Percentiles rank a stretch among this genome's conserved stretches.
These are phyloP conservation scores for Trichomonas vaginalis DNA, from an alignment of 208 protist genomes.

Conservation along the genomic window DNA sequence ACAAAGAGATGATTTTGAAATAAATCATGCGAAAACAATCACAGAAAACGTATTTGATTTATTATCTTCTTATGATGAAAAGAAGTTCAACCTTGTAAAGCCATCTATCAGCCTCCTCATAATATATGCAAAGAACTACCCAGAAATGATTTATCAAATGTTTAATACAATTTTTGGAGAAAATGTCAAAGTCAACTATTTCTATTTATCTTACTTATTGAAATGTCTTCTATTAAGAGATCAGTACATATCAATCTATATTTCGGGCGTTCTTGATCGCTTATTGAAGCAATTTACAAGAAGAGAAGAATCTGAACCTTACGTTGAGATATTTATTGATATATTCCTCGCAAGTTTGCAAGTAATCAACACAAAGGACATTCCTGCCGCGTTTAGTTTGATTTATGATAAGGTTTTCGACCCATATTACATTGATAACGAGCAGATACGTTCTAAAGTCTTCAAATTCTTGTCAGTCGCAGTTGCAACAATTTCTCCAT, in stretches of 20 bases:
- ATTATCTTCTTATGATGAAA: not conserved
- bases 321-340: not conserved
- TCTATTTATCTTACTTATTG: not conserved
- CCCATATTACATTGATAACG: not conserved
- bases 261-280: not conserved
- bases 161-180: not conserved
- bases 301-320: not conserved
- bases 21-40: not conserved
- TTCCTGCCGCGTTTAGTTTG: not conserved
- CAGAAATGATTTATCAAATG: not conserved
- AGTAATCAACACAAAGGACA: not conserved
- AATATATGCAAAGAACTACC: not conserved
- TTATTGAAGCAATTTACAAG: not conserved
- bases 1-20: not conserved
- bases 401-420: not conserved
- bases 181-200: not conserved
- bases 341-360: not conserved
- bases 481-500: not conserved
- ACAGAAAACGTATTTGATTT: not conserved
- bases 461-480: not conserved
- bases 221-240: not conserved
- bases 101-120: not conserved
- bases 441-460: not conserved
- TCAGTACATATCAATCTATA: not conserved
- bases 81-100: not conserved